Conservation (phyloP, 345 rosid genomes). For the Eucalyptus urophylla region DNA sequence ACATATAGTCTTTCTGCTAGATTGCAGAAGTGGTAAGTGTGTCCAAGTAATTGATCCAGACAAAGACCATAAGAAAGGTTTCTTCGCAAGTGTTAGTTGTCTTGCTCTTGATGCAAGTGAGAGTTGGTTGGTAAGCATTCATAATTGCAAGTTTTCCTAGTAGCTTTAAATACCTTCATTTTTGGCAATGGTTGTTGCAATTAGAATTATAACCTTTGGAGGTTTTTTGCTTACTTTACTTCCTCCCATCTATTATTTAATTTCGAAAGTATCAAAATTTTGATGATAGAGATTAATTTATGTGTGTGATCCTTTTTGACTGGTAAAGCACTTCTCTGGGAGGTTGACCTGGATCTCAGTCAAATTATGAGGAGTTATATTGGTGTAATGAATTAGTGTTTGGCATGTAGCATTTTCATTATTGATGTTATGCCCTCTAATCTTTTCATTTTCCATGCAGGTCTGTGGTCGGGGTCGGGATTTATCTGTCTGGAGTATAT, state of each 20-base stretch:
- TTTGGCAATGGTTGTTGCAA: not conserved
- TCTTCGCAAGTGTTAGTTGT: conserved; percentile 42
- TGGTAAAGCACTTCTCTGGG: not conserved
- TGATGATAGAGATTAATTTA: not conserved
- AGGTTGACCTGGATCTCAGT: not conserved
- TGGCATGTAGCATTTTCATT: not conserved
- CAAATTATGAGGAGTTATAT: not conserved
- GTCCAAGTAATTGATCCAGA: conserved; percentile 40
- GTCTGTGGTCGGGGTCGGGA: conserved; percentile 63
- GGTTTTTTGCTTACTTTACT: not conserved
- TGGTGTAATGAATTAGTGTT: not conserved
- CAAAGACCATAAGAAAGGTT: conserved; percentile 34
- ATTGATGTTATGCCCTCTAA: not conserved
- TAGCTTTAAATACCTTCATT: not conserved
- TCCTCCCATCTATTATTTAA: not conserved
- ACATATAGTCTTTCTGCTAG: conserved; percentile 21
- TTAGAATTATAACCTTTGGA: not conserved
- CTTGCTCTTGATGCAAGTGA: conserved; percentile 93
- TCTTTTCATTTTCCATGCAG: conserved; percentile 17
- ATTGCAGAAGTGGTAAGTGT: conserved; percentile 92
- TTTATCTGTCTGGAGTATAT: conserved; percentile 78
- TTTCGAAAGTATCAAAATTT: not conserved
- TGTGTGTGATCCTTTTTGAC: not conserved
- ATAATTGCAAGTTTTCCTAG: not conserved
- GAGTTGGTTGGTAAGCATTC: conserved; percentile 90